Evolutionary conservation across 805 yeast species (phyloP).

Genomic region (Dipodascopsis uninucleata): DNA sequence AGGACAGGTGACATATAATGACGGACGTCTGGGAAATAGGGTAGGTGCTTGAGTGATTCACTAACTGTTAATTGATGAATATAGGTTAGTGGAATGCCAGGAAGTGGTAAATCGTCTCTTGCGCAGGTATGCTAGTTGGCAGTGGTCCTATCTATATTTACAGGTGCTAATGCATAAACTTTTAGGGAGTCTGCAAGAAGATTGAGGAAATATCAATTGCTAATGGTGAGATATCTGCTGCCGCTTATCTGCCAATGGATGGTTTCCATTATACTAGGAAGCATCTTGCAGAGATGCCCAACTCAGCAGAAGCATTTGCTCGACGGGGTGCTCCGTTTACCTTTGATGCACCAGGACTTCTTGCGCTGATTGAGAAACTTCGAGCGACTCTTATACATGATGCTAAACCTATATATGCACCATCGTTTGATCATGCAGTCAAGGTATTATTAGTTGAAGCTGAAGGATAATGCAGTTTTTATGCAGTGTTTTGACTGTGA

Average conservation of each 20-base stretch:
- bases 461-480: not conserved
- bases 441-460: slow-evolving; percentile 23
- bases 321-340: slow-evolving; percentile 86
- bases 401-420: slow-evolving; percentile 36
- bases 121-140: slow-evolving; percentile 15
- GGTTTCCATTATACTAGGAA: slow-evolving; percentile 65
- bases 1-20: too few species aligned
- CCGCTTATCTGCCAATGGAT: slow-evolving; percentile 60
- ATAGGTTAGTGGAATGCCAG: slow-evolving; percentile 23
- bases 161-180: not conserved
- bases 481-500: too few species aligned
- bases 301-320: slow-evolving; percentile 54
- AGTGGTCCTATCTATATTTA: too few species aligned
- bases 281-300: slow-evolving; percentile 47
- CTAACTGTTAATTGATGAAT: not conserved
- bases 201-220: slow-evolving; percentile 8
- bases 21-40: not conserved
- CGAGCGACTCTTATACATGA: slow-evolving; percentile 30
- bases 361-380: slow-evolving; percentile 37
- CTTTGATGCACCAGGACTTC: slow-evolving; percentile 59
- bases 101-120: slow-evolving; percentile 24
- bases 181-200: slow-evolving; percentile 13
- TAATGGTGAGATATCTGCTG: slow-evolving; percentile 9
- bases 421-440: slow-evolving; percentile 68
- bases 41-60: slow-evolving; percentile 1